A percentile compares a stretch with the other conserved stretches of the same genome.
Evolutionary conservation across 345 rosid species (phyloP).

Genomic region (Schrenkiella parvula): DNA sequence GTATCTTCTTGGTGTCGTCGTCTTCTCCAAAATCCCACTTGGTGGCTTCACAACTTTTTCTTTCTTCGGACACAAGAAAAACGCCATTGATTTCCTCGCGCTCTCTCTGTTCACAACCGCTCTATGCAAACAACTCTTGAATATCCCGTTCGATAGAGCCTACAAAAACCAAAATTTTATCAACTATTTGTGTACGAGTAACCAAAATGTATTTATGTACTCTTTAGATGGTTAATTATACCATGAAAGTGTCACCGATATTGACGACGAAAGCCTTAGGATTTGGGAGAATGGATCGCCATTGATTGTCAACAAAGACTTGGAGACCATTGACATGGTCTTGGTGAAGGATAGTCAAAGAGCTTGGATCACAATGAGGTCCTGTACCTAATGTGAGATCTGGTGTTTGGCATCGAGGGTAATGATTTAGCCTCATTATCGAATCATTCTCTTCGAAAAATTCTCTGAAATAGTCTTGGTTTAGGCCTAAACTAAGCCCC

Average conservation of each 20-base stretch:
- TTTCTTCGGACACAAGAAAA: conserved; percentile 81
- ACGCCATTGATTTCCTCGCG: conserved; percentile 86
- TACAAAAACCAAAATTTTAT: not conserved
- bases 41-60: conserved; percentile 87
- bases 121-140: conserved; percentile 67
- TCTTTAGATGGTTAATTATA: conserved; percentile 23
- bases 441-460: conserved; percentile 85
- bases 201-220: not conserved
- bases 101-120: conserved; percentile 86
- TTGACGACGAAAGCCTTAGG: conserved; percentile 83
- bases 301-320: conserved; percentile 78
- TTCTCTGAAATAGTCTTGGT: conserved; percentile 49
- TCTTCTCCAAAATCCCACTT: conserved; percentile 46
- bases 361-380: conserved; percentile 98
- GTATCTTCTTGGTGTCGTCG: conserved; percentile 53
- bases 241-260: conserved; percentile 99
- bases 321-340: conserved; percentile 94
- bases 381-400: conserved; percentile 95
- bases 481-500: conserved; percentile 70
- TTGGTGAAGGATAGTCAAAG: conserved; percentile 96
- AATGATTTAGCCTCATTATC: conserved; percentile 95
- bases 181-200: not conserved
- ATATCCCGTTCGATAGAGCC: conserved; percentile 38
- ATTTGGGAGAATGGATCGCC: conserved; percentile 75
- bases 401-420: conserved; percentile 94